Evolutionary conservation across 768 basidiomycete genomes (phyloP), one percentile per base, ranked within the genome.

Genomic region (Austroboletus festivus): DNA sequence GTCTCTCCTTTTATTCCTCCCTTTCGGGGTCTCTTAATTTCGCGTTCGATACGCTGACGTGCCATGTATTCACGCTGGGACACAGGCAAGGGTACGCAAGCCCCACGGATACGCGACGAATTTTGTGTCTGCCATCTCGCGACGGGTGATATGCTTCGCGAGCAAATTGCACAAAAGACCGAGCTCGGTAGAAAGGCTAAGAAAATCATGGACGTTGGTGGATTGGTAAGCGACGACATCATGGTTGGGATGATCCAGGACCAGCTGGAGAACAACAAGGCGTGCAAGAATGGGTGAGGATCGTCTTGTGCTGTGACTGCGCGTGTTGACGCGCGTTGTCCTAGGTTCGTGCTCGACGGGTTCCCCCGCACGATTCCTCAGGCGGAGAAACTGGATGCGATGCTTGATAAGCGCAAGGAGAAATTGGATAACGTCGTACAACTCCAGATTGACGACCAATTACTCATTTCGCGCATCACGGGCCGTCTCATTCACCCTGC

Each of bases 91-190:
- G 96, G 96, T 22, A 99, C 96, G 3, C 96, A 99, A 70, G 96
- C 93, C 0, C 95, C 96, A 5, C 81, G 77, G 65, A 93, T 99
- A 73, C 83, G 86, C 44, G 85, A 92, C 54, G 80, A 89, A 63
- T 99, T 89, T 76, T 94, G 93, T 65, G 83, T 99, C 38, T 99
- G 96, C 76, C 96, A 99, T 74, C 76, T 99, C 59, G 95, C 96
- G 21, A 99, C 96, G 24, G 96, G 96, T 18, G 96, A 99, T 75
- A 95, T 99, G 93, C 79, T 99, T 49, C 87, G 96, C 42, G 90
- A 93, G 54, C 93, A 99, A 69, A 93, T 99, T 52, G 63, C 82
- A 30, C 69, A 83, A 65, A 87, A 94, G 73, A 96, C 96, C 4
- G 73, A 80, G 37, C 81, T 99, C 35, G 96, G 96, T 53, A 71